Evolutionary conservation across 306 rosid species (phyloP), one percentile per base, ranked within the genome.

Genomic region (Ormosia semicastrata): DNA sequence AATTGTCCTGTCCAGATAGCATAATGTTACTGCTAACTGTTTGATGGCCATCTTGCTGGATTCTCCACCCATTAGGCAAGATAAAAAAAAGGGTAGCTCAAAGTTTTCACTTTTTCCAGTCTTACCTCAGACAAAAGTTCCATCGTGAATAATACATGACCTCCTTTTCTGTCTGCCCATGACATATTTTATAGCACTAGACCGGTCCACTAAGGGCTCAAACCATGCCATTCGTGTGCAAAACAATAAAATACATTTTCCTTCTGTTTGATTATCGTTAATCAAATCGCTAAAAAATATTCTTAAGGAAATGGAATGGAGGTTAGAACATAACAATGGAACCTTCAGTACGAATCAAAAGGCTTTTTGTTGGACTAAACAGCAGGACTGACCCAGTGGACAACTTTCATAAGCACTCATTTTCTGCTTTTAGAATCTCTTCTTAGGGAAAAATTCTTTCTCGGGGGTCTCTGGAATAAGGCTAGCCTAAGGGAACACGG

Each of bases 111-210:
- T 8, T 71, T 39, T 14, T 18, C 8, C 67, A 58, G 24, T 60
- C 29, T 69, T 47, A 49, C 17, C 58, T 29, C 8, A 44, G 67
- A 46, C 73, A 79, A 79, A 82, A 76, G 90, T 80, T 84, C 44
- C 63, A 77, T 77, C 34, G 46, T 68, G 62, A 62, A 64, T 62
- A 76, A 6, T 32, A 40, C 75, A 58, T 8, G 32, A 72, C 58
- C 46, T 70, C 80, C 77, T 70, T 74, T 86, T 85, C 41, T 88
- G 89, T 90, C 92, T 82, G 88, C 88, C 79, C 56, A 63, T 80
- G 73, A 79, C 59, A 85, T 87, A 85, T 60, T 80, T 50, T 41
- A 87, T 49, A 1, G 30, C 17, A 44, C 15, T 63, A 68, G 85
- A 53, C 56, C 49, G 18, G 85, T 87, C 90, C 89, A 85, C 76